phyloP scores from a whole-genome alignment of 2,329 filamentous ascomycete genomes.

The Ophiocordyceps sinensis region DNA sequence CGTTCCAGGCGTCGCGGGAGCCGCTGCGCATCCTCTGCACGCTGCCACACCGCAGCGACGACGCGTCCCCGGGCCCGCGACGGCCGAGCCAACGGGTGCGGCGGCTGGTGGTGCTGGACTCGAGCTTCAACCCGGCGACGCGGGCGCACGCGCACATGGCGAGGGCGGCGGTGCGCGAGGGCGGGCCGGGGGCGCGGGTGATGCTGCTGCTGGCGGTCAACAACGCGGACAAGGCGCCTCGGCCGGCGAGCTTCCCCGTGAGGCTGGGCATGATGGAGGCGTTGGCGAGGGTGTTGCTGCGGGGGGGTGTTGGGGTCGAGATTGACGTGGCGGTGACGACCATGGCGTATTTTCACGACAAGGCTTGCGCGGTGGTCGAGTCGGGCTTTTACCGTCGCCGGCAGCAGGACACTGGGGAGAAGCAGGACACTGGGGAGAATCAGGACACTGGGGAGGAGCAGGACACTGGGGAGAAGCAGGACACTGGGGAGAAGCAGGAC shows the following conservation, averaged over 20 bases:
- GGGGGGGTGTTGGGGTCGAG: slow-evolving; percentile 7
- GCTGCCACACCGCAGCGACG: slow-evolving; percentile 10
- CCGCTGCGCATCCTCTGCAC: slow-evolving; percentile 31
- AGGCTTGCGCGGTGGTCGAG: slow-evolving; percentile 42
- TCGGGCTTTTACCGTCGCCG: slow-evolving; percentile 24
- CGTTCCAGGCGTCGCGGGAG: slow-evolving; percentile 27
- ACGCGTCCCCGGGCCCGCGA: slow-evolving; percentile 5
- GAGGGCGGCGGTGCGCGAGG: slow-evolving; percentile 25
- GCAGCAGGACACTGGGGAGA: background rate
- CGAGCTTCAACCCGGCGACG: slow-evolving; percentile 56
- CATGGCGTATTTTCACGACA: slow-evolving; percentile 60
- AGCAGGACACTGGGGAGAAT: too few relatives aligned
- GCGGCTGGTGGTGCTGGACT: slow-evolving; percentile 45
- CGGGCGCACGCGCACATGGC: slow-evolving; percentile 45
- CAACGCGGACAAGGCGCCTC: slow-evolving; percentile 52
- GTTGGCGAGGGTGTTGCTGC: slow-evolving; percentile 42
- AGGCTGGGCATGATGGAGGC: slow-evolving; percentile 58
- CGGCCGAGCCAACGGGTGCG: slow-evolving; percentile 7
- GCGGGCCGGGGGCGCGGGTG: slow-evolving; percentile 21
- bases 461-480: background rate
- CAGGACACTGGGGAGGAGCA: too few relatives aligned
- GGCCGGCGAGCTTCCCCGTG: slow-evolving; percentile 52
- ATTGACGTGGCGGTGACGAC: slow-evolving; percentile 59
- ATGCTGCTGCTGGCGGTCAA: slow-evolving; percentile 46
- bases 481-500: background rate